These are phyloP conservation scores for Warburgia ugandensis DNA, from an alignment of 164 flowering plant genomes.

Conservation along the genomic window DNA sequence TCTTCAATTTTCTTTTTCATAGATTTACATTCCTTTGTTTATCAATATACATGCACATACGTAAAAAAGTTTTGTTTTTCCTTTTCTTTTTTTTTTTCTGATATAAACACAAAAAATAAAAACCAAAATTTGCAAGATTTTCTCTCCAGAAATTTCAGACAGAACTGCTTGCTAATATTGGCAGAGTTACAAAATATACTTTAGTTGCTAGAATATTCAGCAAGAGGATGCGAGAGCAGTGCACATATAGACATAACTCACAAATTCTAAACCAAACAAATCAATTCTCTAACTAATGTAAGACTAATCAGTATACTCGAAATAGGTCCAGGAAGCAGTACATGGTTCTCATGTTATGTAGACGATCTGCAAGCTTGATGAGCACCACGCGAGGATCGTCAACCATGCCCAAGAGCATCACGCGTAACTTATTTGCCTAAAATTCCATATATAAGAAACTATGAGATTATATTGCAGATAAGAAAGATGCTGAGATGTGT, in stretches of 20 bases:
- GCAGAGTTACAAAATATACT: no score
- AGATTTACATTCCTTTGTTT: neutral
- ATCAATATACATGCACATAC: neutral
- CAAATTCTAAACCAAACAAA: neutral
- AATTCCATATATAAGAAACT: constrained; percentile 8
- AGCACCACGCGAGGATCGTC: constrained; percentile 96
- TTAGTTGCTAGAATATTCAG: no score
- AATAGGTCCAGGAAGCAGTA: constrained; percentile 26
- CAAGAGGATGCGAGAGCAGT: no score
- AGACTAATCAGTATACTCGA: no score
- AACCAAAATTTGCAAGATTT: neutral
- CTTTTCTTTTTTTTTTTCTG: neutral
- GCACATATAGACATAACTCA: neutral
- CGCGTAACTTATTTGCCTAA: constrained; percentile 77
- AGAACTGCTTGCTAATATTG: no score
- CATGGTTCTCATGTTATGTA: constrained; percentile 99
- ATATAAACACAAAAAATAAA: neutral
- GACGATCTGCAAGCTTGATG: constrained; percentile 96
- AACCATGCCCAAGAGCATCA: constrained; percentile 96
- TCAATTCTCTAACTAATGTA: no score
- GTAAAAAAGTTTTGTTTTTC: neutral
- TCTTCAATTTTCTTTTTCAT: neutral
- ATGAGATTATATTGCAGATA: constrained; percentile 1
- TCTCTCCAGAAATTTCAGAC: no score
- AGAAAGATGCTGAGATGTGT: no score